These are phyloP conservation scores for Sindora glabra DNA, from an alignment of 306 rosid genomes.

Conservation along the genomic window DNA sequence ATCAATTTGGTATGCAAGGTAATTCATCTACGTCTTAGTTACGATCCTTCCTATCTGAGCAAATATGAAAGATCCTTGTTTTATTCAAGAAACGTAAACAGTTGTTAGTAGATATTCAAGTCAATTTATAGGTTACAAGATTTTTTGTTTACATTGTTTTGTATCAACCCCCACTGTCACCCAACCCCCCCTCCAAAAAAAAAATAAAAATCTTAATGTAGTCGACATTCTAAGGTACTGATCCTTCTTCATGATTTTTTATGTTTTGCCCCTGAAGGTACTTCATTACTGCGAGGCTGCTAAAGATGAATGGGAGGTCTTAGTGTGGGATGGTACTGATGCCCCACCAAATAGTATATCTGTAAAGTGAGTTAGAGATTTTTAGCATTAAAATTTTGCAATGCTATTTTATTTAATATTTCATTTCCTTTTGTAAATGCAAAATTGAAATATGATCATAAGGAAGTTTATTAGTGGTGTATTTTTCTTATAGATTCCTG, in stretches of 20 bases:
- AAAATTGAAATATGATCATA: neutral
- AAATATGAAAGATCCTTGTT: neutral
- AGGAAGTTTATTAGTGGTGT: neutral
- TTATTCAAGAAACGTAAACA: neutral
- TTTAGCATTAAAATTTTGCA: neutral
- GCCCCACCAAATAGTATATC: slow-evolving; percentile 31
- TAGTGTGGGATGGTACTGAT: slow-evolving; percentile 86
- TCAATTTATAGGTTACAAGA: neutral
- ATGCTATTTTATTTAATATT: slow-evolving; percentile 1
- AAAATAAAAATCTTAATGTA: neutral
- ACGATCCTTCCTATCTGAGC: neutral
- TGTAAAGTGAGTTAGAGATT: slow-evolving; percentile 35
- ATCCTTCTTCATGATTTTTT: neutral
- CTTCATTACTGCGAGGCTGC: slow-evolving; percentile 35
- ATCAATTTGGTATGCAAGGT: slow-evolving; percentile 75
- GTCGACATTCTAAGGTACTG: slow-evolving; percentile 1
- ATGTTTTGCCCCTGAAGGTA: slow-evolving; percentile 35
- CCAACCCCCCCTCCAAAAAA: too few relatives aligned
- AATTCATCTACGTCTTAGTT: slow-evolving; percentile 2
- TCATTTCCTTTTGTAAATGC: too few relatives aligned
- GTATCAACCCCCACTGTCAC: neutral
- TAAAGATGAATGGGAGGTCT: slow-evolving; percentile 31
- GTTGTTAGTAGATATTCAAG: neutral
- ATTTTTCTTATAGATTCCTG: too few relatives aligned
- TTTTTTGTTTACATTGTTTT: neutral